These are phyloP conservation scores for Pleurotus tuoliensis DNA, from an alignment of 768 basidiomycete genomes.

Conservation along the genomic window DNA sequence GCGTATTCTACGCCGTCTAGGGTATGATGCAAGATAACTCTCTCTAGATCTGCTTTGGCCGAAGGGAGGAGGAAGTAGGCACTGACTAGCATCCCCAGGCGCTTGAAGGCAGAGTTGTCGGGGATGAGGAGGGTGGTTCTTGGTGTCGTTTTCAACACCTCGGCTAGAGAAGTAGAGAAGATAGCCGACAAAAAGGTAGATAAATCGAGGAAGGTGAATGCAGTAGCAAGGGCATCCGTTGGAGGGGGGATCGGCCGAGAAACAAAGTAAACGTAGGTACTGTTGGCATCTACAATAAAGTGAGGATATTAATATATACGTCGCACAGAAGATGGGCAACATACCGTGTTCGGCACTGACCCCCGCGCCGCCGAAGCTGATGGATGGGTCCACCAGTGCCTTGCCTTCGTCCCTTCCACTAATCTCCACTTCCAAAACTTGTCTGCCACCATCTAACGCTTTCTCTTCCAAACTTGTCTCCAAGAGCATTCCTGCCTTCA, in stretches of 20 bases:
- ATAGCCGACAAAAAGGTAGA: slow-evolving; percentile 90
- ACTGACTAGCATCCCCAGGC: slow-evolving; percentile 81
- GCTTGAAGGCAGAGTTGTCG: slow-evolving; percentile 83
- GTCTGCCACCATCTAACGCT: slow-evolving; percentile 64
- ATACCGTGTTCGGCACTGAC: slow-evolving; percentile 75
- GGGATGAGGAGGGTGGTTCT: slow-evolving; percentile 84
- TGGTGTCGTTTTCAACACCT: slow-evolving; percentile 57
- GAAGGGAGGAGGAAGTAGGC: slow-evolving; percentile 78
- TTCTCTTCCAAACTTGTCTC: slow-evolving; percentile 73
- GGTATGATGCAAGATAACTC: slow-evolving; percentile 85
- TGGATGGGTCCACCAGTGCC: slow-evolving; percentile 41
- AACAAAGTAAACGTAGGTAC: slow-evolving; percentile 85
- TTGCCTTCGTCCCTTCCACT: slow-evolving; percentile 40
- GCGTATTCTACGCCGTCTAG: slow-evolving; percentile 75
- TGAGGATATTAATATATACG: background rate
- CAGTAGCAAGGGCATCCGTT: slow-evolving; percentile 72
- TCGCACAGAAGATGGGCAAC: slow-evolving; percentile 18
- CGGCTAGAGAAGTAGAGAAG: slow-evolving; percentile 82
- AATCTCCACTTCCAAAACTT: slow-evolving; percentile 71
- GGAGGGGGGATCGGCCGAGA: slow-evolving; percentile 83
- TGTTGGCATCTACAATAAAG: slow-evolving; percentile 45
- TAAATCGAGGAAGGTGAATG: slow-evolving; percentile 77
- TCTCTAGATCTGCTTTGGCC: slow-evolving; percentile 76
- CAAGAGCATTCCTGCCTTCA: slow-evolving; percentile 71
- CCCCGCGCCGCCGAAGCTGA: slow-evolving; percentile 82